Evolutionary conservation across 2,329 filamentous ascomycete species (phyloP).

Genomic region (Verruconis gallopava): DNA sequence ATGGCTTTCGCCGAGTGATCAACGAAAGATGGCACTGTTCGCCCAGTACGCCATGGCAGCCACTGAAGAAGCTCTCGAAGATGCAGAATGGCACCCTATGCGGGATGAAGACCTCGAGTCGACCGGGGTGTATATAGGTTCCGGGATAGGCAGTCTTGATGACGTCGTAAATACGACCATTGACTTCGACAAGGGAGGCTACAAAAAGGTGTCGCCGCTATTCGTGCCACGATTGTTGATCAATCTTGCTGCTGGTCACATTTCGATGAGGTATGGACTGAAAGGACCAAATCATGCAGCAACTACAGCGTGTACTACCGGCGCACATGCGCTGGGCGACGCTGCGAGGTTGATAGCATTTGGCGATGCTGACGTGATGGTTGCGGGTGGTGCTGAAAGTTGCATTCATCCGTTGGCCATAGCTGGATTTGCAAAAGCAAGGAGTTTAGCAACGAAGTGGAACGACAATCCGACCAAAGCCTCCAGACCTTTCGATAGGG

Average conservation of each 20-base stretch:
- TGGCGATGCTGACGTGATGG: constrained; percentile 87
- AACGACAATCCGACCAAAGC: constrained; percentile 59
- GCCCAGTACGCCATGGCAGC: constrained; percentile 85
- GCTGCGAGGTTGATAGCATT: constrained; percentile 84
- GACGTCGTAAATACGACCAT: constrained; percentile 78
- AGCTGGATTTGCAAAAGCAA: constrained; percentile 77
- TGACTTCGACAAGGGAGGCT: constrained; percentile 62
- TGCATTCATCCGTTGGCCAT: constrained; percentile 92
- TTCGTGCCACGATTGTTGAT: constrained; percentile 90
- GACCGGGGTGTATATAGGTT: constrained; percentile 86
- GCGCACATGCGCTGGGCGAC: constrained; percentile 87
- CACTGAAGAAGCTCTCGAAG: constrained; percentile 69
- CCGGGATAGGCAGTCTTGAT: constrained; percentile 87
- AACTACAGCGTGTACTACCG: constrained; percentile 92
- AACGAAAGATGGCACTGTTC: constrained; percentile 78
- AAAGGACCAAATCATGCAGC: constrained; percentile 82
- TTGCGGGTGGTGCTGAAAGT: constrained; percentile 88
- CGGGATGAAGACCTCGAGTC: constrained; percentile 51
- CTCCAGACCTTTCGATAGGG: constrained; percentile 76
- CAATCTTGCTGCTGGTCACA: constrained; percentile 87
- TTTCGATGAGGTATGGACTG: constrained; percentile 86
- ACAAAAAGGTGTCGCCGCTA: constrained; percentile 81
- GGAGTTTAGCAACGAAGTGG: constrained; percentile 71
- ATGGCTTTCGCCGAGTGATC: constrained; percentile 38
- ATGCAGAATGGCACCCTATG: constrained; percentile 63